phyloP scores from a whole-genome alignment of 495 filamentous ascomycete species.

The Hypoxylon crocopeplum region DNA sequence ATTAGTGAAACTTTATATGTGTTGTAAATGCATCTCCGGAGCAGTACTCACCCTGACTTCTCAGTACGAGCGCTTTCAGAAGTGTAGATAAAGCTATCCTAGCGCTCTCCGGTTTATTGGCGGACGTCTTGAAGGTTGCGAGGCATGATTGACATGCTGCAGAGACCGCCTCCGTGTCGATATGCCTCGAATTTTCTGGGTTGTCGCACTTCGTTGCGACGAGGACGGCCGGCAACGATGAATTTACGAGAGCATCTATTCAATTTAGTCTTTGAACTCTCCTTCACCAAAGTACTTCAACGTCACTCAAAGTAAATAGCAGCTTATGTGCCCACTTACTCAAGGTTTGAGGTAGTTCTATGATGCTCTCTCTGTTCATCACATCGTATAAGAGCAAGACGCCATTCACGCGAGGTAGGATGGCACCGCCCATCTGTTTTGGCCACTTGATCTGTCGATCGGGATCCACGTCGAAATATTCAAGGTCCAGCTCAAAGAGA shows the following conservation, averaged over 20 bases:
- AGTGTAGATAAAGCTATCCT: slow-evolving; percentile 81
- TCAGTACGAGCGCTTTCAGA: slow-evolving; percentile 69
- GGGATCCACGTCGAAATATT: slow-evolving; percentile 70
- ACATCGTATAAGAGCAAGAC: slow-evolving; percentile 87
- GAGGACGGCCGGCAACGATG: slow-evolving; percentile 72
- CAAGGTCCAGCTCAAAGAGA: slow-evolving; percentile 76
- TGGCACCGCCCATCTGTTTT: slow-evolving; percentile 67
- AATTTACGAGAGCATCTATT: slow-evolving; percentile 72
- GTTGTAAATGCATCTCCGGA: not conserved
- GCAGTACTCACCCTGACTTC: slow-evolving; percentile 66
- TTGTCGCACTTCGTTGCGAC: slow-evolving; percentile 88
- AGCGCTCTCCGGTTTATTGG: slow-evolving; percentile 72
- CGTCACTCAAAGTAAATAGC: slow-evolving; percentile 3
- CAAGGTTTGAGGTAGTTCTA: slow-evolving; percentile 70
- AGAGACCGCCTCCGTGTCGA: slow-evolving; percentile 67
- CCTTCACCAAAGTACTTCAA: slow-evolving; percentile 17
- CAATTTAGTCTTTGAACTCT: slow-evolving; percentile 9
- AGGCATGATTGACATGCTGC: slow-evolving; percentile 65
- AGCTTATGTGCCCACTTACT: slow-evolving; percentile 59
- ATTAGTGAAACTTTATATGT: not conserved
- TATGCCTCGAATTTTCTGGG: slow-evolving; percentile 62
- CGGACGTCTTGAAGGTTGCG: slow-evolving; percentile 75
- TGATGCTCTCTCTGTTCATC: slow-evolving; percentile 72
- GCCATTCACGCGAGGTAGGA: slow-evolving; percentile 78
- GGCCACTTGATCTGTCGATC: slow-evolving; percentile 81